These are phyloP conservation scores for Micractinium conductrix DNA, from an alignment of 139 green algal genomes.

Conservation along the genomic window DNA sequence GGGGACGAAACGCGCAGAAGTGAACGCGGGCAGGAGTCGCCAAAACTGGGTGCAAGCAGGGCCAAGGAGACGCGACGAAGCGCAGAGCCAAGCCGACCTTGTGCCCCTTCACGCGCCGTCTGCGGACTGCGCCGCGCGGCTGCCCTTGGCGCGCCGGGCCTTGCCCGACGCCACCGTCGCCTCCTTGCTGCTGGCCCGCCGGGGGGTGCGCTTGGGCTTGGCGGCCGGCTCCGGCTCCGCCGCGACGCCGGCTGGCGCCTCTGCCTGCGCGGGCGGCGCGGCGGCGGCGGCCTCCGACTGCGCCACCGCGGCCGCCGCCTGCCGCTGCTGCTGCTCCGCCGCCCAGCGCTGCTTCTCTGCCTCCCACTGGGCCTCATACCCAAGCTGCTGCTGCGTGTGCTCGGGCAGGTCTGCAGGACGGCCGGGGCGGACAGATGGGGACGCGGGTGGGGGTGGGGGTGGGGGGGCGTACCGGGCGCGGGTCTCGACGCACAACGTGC, in stretches of 20 bases:
- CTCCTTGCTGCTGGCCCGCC: background rate
- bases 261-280: background rate
- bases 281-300: background rate
- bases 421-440: no score
- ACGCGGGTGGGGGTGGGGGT: no score
- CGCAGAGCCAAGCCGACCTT: background rate
- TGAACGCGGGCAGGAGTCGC: background rate
- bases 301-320: background rate
- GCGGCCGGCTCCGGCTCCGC: background rate
- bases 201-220: slow-evolving; percentile 17
- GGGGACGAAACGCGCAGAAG: background rate
- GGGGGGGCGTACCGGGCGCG: no score
- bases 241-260: background rate
- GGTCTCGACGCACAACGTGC: background rate
- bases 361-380: slow-evolving; percentile 5
- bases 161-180: slow-evolving; percentile 1
- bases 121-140: no score
- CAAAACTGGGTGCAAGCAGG: background rate
- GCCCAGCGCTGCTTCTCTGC: background rate
- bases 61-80: background rate
- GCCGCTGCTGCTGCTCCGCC: slow-evolving; percentile 18
- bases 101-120: background rate
- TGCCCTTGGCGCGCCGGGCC: background rate
- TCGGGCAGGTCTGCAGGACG: slow-evolving; percentile 25
- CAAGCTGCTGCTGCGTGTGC: background rate